Conservation (phyloP, 257 asterid genomes). For the Oldenlandia corymbosa region DNA sequence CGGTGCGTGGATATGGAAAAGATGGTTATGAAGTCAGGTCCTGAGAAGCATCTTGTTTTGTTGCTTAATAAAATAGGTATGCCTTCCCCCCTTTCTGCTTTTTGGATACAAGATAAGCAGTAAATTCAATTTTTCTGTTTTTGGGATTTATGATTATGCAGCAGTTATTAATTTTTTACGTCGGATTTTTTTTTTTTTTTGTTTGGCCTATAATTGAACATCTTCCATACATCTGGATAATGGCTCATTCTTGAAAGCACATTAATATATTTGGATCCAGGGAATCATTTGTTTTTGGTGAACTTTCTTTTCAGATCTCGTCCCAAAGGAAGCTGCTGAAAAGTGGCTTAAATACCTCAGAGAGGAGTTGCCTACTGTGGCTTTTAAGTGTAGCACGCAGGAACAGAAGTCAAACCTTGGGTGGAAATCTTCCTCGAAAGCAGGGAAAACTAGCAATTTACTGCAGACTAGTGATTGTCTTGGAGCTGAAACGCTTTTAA, state of each 20-base stretch:
- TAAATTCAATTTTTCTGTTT: too few species aligned
- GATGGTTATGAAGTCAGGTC: conserved; percentile 72
- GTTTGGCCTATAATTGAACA: too few species aligned
- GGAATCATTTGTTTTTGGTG: not conserved
- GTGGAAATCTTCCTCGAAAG: conserved; percentile 75
- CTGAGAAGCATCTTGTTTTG: conserved; percentile 74
- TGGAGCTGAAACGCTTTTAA: conserved; percentile 82
- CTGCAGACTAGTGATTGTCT: conserved; percentile 91
- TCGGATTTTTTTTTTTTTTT: too few species aligned
- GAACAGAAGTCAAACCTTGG: conserved; percentile 90
- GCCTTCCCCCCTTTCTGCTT: conserved; percentile 7
- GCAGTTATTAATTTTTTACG: not conserved
- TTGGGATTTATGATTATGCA: not conserved
- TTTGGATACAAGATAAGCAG: not conserved
- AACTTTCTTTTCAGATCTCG: conserved; percentile 55
- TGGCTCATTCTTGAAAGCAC: not conserved
- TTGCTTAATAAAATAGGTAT: conserved; percentile 91
- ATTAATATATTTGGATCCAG: not conserved
- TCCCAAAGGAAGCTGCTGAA: conserved; percentile 87
- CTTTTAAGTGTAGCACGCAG: conserved; percentile 93
- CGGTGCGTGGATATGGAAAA: conserved; percentile 92
- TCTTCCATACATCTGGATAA: too few species aligned
- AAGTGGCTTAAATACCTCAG: conserved; percentile 94
- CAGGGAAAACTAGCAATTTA: conserved; percentile 34
- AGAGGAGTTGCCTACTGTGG: conserved; percentile 90